These are phyloP conservation scores for Prototheca wickerhamii DNA, from an alignment of 163 green algal species.

Conservation along the genomic window DNA sequence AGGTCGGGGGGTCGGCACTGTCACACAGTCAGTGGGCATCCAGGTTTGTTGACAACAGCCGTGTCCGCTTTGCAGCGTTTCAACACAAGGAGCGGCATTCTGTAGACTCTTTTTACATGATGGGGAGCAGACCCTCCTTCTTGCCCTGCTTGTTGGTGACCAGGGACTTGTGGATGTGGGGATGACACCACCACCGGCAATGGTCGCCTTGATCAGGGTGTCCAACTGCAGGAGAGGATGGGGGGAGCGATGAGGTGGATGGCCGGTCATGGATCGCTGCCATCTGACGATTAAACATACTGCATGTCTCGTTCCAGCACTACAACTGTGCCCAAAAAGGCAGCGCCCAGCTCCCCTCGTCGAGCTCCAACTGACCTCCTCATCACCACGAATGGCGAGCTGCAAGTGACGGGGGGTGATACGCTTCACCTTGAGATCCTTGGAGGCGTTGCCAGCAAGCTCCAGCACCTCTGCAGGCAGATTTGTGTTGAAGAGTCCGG, in stretches of 20 bases:
- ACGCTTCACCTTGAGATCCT: conserved; percentile 99
- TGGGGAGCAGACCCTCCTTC: conserved; percentile 45
- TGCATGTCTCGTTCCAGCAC: background rate
- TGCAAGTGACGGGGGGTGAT: conserved; percentile 98
- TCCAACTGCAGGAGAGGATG: conserved; percentile 8
- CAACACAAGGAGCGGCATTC: no score
- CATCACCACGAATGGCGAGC: conserved; percentile 97
- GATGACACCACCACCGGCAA: conserved; percentile 98
- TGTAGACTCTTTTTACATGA: conserved; percentile 1
- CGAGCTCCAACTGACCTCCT: conserved; percentile 64
- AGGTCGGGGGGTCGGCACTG: no score
- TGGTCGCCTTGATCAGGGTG: conserved; percentile 80
- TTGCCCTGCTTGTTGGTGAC: conserved; percentile 87
- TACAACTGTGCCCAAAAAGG: background rate
- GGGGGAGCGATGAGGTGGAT: background rate
- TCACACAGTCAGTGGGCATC: no score
- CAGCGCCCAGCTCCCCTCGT: background rate
- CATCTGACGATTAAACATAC: no score
- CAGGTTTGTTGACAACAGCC: no score
- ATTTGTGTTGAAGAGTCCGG: no score
- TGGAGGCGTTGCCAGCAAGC: conserved; percentile 97
- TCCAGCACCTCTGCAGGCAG: conserved; percentile 84
- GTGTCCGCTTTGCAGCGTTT: no score
- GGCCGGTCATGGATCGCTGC: no score
- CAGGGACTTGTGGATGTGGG: conserved; percentile 99